Conservation (phyloP, 129 eudicot species). For the Escallonia herrerae region DNA sequence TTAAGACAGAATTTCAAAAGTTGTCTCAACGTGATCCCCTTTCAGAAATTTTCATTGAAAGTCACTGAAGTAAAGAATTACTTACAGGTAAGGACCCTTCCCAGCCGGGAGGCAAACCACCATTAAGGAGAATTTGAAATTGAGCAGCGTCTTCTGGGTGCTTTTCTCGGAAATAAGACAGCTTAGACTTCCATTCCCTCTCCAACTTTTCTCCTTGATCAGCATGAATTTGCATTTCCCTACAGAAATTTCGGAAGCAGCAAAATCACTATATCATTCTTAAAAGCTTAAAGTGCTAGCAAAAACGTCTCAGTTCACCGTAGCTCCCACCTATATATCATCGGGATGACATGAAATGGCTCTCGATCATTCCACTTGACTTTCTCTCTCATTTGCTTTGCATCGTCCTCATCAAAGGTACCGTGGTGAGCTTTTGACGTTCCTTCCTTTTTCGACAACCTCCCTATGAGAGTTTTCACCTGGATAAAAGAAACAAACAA, state of each 20-base stretch:
- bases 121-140: constrained; percentile 16
- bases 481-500: background rate
- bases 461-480: constrained; percentile 33
- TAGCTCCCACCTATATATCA: constrained; percentile 17
- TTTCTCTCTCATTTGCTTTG: constrained; percentile 26
- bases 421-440: constrained; percentile 39
- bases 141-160: constrained; percentile 25
- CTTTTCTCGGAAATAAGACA: constrained; percentile 12
- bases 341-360: constrained; percentile 35
- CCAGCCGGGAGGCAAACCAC: constrained; percentile 27
- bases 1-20: too few species aligned
- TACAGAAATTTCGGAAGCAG: constrained; percentile 1
- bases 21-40: too few species aligned
- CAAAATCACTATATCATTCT: background rate
- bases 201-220: constrained; percentile 18
- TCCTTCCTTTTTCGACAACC: constrained; percentile 36
- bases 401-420: constrained; percentile 27
- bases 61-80: background rate
- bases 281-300: background rate
- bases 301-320: too few species aligned
- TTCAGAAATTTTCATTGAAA: too few species aligned
- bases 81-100: constrained; percentile 25
- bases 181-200: constrained; percentile 18
- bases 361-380: constrained; percentile 28
- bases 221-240: constrained; percentile 25